phyloP scores from a whole-genome alignment of 441 rosid species.

The Arabidopsis hybrid region DNA sequence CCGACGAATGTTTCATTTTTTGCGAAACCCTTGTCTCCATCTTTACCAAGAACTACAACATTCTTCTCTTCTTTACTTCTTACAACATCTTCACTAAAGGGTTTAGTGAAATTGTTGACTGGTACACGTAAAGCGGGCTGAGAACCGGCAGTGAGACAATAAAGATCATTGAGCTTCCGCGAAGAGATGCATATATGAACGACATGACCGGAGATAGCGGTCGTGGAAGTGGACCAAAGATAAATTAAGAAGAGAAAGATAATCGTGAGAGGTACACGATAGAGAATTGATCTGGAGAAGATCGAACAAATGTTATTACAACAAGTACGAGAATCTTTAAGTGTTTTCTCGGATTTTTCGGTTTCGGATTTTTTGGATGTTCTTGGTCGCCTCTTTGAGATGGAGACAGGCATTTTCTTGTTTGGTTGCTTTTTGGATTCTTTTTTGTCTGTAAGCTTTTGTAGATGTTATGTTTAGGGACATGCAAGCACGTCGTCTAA shows the following conservation, averaged over 20 bases:
- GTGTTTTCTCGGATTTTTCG: slow-evolving; percentile 30
- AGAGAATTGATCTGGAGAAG: slow-evolving; percentile 47
- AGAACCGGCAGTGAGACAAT: slow-evolving; percentile 86
- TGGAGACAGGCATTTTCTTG: slow-evolving; percentile 57
- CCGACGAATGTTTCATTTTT: slow-evolving; percentile 16
- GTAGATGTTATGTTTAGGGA: slow-evolving; percentile 14
- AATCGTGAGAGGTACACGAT: slow-evolving; percentile 55
- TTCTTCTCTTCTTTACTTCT: slow-evolving; percentile 31
- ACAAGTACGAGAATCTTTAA: slow-evolving; percentile 26
- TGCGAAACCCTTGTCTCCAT: slow-evolving; percentile 23
- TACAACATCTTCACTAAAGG: slow-evolving; percentile 23
- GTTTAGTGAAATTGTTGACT: slow-evolving; percentile 39
- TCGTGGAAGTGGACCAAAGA: slow-evolving; percentile 81
- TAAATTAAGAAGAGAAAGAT: slow-evolving; percentile 56
- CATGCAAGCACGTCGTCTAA: slow-evolving; percentile 42
- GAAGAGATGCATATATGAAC: slow-evolving; percentile 81
- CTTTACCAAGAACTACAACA: slow-evolving; percentile 28
- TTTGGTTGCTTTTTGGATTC: not conserved
- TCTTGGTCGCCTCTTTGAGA: slow-evolving; percentile 61
- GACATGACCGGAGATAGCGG: slow-evolving; percentile 68
- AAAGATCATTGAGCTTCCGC: slow-evolving; percentile 74
- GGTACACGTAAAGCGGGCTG: slow-evolving; percentile 62
- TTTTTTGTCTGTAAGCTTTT: slow-evolving; percentile 17
- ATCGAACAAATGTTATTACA: slow-evolving; percentile 39
- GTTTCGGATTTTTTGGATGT: slow-evolving; percentile 47